These are phyloP conservation scores for Spongispora temasekensis DNA, from an alignment of 1,284 basidiomycete species.

Conservation along the genomic window DNA sequence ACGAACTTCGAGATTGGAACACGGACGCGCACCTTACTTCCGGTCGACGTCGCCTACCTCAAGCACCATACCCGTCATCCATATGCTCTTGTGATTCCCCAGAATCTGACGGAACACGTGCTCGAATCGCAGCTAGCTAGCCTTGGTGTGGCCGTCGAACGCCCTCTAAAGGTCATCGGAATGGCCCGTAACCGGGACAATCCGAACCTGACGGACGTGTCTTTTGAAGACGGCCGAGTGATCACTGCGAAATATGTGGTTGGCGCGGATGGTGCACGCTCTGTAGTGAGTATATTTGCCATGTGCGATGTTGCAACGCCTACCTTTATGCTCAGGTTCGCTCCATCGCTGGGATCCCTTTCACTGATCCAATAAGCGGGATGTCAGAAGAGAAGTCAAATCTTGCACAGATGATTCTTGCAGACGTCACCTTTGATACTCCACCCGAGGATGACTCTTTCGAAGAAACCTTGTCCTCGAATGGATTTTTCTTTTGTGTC, in stretches of 20 bases:
- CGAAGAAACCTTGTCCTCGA: conserved; percentile 13
- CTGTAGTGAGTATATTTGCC: conserved; percentile 52
- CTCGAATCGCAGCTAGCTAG: conserved; percentile 40
- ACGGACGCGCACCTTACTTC: conserved; percentile 22
- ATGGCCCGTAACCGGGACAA: conserved; percentile 30
- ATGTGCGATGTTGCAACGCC: too few species aligned
- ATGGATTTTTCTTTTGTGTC: conserved; percentile 25
- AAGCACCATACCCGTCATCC: conserved; percentile 30
- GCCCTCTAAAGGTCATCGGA: conserved; percentile 31
- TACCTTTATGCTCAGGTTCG: conserved; percentile 26
- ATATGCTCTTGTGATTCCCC: conserved; percentile 46
- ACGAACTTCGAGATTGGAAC: conserved; percentile 1
- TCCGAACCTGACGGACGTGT: conserved; percentile 39
- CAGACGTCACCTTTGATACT: background rate
- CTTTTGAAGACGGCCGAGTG: conserved; percentile 50
- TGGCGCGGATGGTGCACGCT: conserved; percentile 29
- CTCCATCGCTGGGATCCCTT: conserved; percentile 18
- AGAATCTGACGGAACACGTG: conserved; percentile 48
- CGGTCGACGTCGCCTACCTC: conserved; percentile 16
- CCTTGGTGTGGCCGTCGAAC: conserved; percentile 23
- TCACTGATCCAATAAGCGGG: conserved; percentile 18
- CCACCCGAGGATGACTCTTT: background rate
- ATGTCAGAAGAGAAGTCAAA: conserved; percentile 2
- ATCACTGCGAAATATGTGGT: conserved; percentile 45
- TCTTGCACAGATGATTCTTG: conserved; percentile 24